Evolutionary conservation across 2,329 filamentous ascomycete genomes (phyloP).

Genomic region (Neodidymelliopsis sp.): DNA sequence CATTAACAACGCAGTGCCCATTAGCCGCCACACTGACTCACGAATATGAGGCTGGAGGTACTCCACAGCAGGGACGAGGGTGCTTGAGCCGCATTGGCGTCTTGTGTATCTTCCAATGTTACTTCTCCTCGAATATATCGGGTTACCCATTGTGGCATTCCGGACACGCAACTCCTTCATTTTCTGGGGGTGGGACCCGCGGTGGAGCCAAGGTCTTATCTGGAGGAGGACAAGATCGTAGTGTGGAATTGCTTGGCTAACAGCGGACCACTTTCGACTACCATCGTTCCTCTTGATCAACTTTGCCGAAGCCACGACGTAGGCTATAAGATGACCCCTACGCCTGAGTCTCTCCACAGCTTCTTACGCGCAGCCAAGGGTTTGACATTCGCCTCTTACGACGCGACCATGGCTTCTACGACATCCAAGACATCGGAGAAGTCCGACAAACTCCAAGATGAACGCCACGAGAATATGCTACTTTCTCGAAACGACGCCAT

Average conservation of each 20-base stretch:
- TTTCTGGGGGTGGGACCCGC: neutral
- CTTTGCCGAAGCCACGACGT: neutral
- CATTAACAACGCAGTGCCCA: too few species aligned
- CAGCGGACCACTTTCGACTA: neutral
- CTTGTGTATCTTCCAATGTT: neutral
- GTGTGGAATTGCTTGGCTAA: constrained; percentile 7
- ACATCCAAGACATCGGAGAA: constrained; percentile 2
- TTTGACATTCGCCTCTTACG: constrained; percentile 6
- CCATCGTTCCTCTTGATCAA: neutral
- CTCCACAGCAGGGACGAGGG: constrained; percentile 1
- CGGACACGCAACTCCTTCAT: neutral
- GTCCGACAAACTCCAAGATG: constrained; percentile 2
- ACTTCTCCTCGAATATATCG: neutral
- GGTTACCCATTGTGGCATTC: neutral
- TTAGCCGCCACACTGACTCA: neutral
- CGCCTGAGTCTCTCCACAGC: constrained; percentile 6
- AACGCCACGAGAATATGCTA: constrained; percentile 1
- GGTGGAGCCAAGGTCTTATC: neutral
- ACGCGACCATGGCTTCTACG: constrained; percentile 5
- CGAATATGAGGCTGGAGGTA: neutral
- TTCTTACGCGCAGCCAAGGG: constrained; percentile 3
- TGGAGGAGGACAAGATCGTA: constrained; percentile 12
- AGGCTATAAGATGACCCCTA: constrained; percentile 8
- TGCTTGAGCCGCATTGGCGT: constrained; percentile 9
- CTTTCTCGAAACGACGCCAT: neutral